Evolutionary conservation across 106 monocot genomes (phyloP), one percentile per base, ranked within the genome.

Genomic region (Dioscorea dumetorum): DNA sequence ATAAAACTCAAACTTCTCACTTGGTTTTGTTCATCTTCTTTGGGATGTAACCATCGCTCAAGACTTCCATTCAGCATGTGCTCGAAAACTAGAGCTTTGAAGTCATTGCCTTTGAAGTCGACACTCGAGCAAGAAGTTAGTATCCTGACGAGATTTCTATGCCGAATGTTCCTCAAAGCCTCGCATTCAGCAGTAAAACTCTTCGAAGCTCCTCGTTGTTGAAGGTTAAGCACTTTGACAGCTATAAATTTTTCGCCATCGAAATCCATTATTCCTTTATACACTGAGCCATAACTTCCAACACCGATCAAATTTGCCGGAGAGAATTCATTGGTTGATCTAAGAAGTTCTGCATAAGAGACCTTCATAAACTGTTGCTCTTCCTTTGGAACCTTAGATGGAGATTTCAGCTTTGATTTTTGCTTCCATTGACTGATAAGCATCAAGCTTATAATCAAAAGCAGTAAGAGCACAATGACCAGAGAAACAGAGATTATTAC

Each of bases 11-110:
- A 62, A 15, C 8, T 35, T 22, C 28, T 66, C 28, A 5, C 22
- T 49, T 49, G 35, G 11, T 0, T 5, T 20, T 20, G 13, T 4
- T 48, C 67, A 62, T 13, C 16, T 57, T 48, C 49, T 32, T 16
- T 24, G 0, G 71, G 60, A 69, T 84, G 72, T 17, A 84, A 22
- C 80, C 84, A 84, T 32, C 64, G 60, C 9, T 87, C 82, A 12
- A 87, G 67, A 59, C 69, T 87, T 23, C 80, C 80, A 62, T 80
- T 87, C 10, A 83, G 71, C 76, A 87, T 73, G 76, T 67, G 79
- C 57, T 76, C 70, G 16, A 79, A 74, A 5, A 87, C 48, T 9
- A 86, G 54, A 49, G 78, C 82, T 67, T 76, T 86, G 67, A 82
- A 86, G 2, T 78, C 78, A 33, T 77, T 68, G 0, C 81, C 81